Evolutionary conservation across 2,329 filamentous ascomycete species (phyloP).

Genomic region (Verticillium albo-atrum): DNA sequence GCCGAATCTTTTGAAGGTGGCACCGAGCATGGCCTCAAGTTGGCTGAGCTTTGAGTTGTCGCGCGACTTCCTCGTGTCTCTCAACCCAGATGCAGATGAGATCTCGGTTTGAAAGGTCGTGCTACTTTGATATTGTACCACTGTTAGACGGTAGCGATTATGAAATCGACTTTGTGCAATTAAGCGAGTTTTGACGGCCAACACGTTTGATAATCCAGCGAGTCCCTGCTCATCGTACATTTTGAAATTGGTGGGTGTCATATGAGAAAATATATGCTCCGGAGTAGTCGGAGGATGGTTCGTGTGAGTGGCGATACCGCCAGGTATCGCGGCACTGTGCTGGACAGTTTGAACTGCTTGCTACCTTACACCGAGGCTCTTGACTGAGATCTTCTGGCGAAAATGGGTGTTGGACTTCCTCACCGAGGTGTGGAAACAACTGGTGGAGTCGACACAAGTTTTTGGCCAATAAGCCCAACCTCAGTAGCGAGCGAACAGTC

Average conservation of each 20-base stretch:
- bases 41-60: slow-evolving; percentile 97
- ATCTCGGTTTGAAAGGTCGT: background rate
- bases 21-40: slow-evolving; percentile 96
- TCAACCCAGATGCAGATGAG: slow-evolving; percentile 43
- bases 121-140: slow-evolving; percentile 4
- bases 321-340: background rate
- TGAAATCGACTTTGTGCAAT: background rate
- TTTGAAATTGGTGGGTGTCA: too few species aligned
- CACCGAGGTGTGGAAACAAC: background rate
- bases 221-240: too few species aligned
- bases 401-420: background rate
- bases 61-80: slow-evolving; percentile 72
- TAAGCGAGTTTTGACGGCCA: background rate
- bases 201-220: too few species aligned
- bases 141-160: background rate
- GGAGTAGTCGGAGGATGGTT: background rate
- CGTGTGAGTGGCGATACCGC: background rate
- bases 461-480: background rate
- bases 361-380: background rate
- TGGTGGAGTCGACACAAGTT: background rate
- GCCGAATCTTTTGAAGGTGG: slow-evolving; percentile 93
- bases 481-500: background rate
- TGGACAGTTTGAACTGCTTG: too few species aligned
- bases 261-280: too few species aligned
- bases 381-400: background rate